Conservation (phyloP, 2,329 filamentous ascomycete genomes). For the Fusarium decemcellulare region DNA sequence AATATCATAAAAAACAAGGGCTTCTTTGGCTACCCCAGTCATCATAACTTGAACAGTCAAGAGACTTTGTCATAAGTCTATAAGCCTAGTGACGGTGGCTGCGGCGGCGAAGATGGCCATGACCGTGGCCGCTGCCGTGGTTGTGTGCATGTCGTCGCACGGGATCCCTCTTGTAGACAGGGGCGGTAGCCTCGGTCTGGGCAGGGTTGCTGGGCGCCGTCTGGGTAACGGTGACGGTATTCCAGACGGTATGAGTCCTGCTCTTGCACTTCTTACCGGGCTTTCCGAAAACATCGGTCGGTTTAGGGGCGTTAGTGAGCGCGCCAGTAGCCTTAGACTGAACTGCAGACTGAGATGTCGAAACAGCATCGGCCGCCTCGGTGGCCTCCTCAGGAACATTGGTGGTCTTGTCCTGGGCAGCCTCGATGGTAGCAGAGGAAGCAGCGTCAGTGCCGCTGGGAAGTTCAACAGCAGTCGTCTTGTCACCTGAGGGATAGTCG, state of each 20-base stretch:
- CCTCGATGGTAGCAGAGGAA: conserved; percentile 11
- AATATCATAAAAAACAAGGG: conserved; percentile 19
- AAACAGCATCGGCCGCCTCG: conserved; percentile 16
- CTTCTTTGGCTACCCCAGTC: conserved; percentile 11
- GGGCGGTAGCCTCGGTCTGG: conserved; percentile 27
- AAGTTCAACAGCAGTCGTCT: conserved; percentile 23
- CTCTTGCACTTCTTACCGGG: conserved; percentile 45
- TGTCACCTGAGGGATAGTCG: conserved; percentile 21
- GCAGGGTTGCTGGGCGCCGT: conserved; percentile 39
- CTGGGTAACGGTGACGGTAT: conserved; percentile 62
- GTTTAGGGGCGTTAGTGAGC: conserved; percentile 28
- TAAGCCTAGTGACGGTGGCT: conserved; percentile 46
- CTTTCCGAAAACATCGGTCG: conserved; percentile 33
- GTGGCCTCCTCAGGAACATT: conserved; percentile 12
- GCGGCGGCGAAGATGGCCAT: conserved; percentile 43
- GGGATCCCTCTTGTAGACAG: conserved; percentile 43
- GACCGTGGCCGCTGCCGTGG: conserved; percentile 46
- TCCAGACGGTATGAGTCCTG: conserved; percentile 57
- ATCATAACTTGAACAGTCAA: conserved; percentile 28
- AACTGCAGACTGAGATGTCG: conserved; percentile 22
- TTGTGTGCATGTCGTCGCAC: conserved; percentile 55
- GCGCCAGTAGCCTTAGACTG: conserved; percentile 34
- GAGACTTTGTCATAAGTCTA: neutral
- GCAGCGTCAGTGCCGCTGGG: conserved; percentile 27
- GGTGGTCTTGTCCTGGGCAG: conserved; percentile 15